Base-by-base conservation (phyloP, 148 eudicot species). In the Chenopodium berlandieri region DNA sequence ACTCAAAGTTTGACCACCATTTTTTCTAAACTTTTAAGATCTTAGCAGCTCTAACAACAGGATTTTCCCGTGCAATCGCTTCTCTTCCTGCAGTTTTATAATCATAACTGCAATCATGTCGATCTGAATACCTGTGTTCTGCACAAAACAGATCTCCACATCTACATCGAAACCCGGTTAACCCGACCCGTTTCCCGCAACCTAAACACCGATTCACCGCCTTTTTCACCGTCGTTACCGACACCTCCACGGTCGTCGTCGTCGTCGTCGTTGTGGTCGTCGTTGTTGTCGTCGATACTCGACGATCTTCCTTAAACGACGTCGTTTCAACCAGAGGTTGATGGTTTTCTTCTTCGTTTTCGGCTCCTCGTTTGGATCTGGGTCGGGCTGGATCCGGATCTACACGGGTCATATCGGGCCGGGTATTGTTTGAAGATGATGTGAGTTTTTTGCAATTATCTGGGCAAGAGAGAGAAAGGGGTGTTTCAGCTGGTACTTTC, bases 61-160 rank as follows among this genome's bases (percentile, higher is more conserved):
- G 97, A 79, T 92, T 93, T 50, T 90, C 94, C 14, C 90, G 84
- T 1, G 89, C 91, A 2, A 93, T 93, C 25, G 97, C 92, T 40
- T 88, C 95, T 47, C 94, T 79, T 0, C 90, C 97, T 7, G 94
- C 95, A 2, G 93, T 82, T 75, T 93, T 93, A 82, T 93, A 93
- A 79, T 93, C 95, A 79, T 79, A 93, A 77, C 90, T 88, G 71
- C 94, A 91, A 52, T 89, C 92, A 71, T 93, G 97, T 13, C 94
- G 94, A 86, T 93, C 97, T 52, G 97, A 90, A 82, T 93, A 93
- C 85, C 95, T 79, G 44, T 94, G 97, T 81, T 85, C 89, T 37
- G 90, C 83, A 16, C 97, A 94, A 79, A 92, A 94, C 85, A 92
- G 80, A 30, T 94, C 91, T 6, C 95, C 97, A 63, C 97, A 93